Base-by-base conservation (phyloP, 805 yeast species). In the Wickerhamiella slavikovae region DNA sequence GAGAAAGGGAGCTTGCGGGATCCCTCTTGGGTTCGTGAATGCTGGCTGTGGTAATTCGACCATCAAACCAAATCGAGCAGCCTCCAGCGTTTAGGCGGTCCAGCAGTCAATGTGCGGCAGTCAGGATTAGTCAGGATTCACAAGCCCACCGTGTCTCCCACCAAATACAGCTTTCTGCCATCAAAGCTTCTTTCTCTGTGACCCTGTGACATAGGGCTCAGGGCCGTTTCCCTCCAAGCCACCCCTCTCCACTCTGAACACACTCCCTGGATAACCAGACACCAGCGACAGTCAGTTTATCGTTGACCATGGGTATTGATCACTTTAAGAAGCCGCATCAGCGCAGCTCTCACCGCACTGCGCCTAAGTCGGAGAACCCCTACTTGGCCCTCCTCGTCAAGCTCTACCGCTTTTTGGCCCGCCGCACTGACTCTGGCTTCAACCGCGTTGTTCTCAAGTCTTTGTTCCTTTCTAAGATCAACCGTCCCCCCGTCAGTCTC, bases 351-450 rank as follows among this genome's bases (percentile, higher is more conserved):
- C 93, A 80, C 80, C 82, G 99, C 69, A 66, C 75, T 60, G 95
- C 95, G 65, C 99, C 98, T 68, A 80, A 80, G 72, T 85, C 96
- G 48, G 93, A 89, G 68, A 89, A 89, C 62, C 94, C 83, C 67
- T 89, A 89, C 94, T 71, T 89, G 68, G 77, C 76, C 66, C 66
- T 89, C 60, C 76, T 89, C 66, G 96, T 85, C 63, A 85, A 85
- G 76, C 71, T 89, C 54, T 89, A 83, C 80, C 65, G 95, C 60
- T 89, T 80, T 91, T 73, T 89, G 66, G 93, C 96, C 68, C 95
- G 98, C 70, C 94, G 98, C 69, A 85, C 96, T 54, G 95, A 83
- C 62, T 41, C 62, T 38, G 80, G 93, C 64, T 89, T 89, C 91
- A 89, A 89, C 94, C 80, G 78, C 73, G 80, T 83, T 52, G 62